These are phyloP conservation scores for Dictyophora rubrovolvata DNA, from an alignment of 768 basidiomycete genomes.

Conservation along the genomic window DNA sequence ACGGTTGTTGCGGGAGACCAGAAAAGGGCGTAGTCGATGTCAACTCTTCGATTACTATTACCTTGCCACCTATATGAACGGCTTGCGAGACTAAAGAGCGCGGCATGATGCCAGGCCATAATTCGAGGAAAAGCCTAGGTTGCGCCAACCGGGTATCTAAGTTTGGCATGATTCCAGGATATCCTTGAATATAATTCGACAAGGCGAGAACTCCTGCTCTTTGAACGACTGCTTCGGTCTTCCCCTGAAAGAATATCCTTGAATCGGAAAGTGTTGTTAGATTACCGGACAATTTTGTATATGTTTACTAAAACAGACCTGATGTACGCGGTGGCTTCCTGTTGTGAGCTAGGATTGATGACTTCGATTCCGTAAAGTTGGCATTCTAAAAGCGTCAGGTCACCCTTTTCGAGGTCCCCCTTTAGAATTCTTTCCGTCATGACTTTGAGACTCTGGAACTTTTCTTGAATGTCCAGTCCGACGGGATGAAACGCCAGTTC, in stretches of 20 bases:
- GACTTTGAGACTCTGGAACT: not conserved
- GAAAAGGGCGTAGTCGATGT: not conserved
- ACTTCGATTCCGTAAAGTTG: slow-evolving; percentile 1
- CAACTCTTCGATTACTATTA: not conserved
- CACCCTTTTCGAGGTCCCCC: not conserved
- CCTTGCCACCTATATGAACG: not conserved
- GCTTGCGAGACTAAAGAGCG: not conserved
- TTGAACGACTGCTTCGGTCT: not conserved
- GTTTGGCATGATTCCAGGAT: not conserved
- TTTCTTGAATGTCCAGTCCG: slow-evolving; percentile 2
- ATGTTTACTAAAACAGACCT: not conserved
- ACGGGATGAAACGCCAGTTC: slow-evolving; percentile 1
- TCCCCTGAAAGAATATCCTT: slow-evolving; percentile 2
- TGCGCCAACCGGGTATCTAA: slow-evolving; percentile 1
- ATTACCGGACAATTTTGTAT: not conserved
- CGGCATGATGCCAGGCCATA: slow-evolving; percentile 2
- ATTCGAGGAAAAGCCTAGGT: not conserved
- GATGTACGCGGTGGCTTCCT: not conserved
- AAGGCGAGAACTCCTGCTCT: not conserved
- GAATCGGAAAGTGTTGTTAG: not conserved
- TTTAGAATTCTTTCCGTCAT: not conserved
- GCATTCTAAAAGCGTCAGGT: not conserved
- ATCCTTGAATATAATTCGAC: slow-evolving; percentile 1
- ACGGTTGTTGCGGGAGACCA: not conserved
- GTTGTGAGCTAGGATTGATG: not conserved